Conservation (phyloP, 2,329 filamentous ascomycete genomes). For the Graphilbum fragrans region DNA sequence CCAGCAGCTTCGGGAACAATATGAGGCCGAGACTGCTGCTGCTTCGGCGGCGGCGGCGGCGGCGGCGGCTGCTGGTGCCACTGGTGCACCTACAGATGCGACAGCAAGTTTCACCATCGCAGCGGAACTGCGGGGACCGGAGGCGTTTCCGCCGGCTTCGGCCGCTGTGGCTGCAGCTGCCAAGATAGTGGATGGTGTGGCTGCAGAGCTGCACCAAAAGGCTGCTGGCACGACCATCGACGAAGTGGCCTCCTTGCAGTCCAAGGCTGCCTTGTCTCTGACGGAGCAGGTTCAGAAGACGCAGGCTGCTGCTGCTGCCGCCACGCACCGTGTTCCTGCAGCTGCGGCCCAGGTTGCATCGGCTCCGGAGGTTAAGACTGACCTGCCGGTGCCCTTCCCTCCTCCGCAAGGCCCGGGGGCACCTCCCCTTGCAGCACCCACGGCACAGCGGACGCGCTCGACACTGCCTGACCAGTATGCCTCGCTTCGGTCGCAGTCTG, state of each 20-base stretch:
- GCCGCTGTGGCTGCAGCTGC: slow-evolving; percentile 2
- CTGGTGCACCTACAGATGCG: background rate
- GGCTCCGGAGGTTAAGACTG: slow-evolving; percentile 45
- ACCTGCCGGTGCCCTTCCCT: slow-evolving; percentile 65
- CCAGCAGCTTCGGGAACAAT: slow-evolving; percentile 61
- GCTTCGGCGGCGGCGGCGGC: slow-evolving; percentile 27
- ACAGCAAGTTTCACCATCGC: background rate
- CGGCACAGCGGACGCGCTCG: slow-evolving; percentile 71
- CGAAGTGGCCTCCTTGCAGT: slow-evolving; percentile 18
- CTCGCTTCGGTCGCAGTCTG: slow-evolving; percentile 55
- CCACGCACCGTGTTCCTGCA: slow-evolving; percentile 45
- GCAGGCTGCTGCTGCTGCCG: slow-evolving; percentile 32
- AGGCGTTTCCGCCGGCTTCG: background rate
- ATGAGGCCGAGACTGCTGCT: too few species aligned
- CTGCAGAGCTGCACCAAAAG: slow-evolving; percentile 5
- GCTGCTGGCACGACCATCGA: background rate
- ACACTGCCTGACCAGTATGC: slow-evolving; percentile 66
- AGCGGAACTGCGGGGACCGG: background rate
- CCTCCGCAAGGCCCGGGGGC: slow-evolving; percentile 56
- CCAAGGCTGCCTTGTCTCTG: slow-evolving; percentile 44
- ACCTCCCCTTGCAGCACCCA: slow-evolving; percentile 78
- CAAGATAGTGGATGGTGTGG: slow-evolving; percentile 5
- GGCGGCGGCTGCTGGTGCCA: slow-evolving; percentile 10
- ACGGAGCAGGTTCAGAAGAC: slow-evolving; percentile 80
- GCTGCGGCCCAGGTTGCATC: slow-evolving; percentile 18